Base-by-base conservation (phyloP, 108 stramenopile genomes). In the Epithemia pelagica region DNA sequence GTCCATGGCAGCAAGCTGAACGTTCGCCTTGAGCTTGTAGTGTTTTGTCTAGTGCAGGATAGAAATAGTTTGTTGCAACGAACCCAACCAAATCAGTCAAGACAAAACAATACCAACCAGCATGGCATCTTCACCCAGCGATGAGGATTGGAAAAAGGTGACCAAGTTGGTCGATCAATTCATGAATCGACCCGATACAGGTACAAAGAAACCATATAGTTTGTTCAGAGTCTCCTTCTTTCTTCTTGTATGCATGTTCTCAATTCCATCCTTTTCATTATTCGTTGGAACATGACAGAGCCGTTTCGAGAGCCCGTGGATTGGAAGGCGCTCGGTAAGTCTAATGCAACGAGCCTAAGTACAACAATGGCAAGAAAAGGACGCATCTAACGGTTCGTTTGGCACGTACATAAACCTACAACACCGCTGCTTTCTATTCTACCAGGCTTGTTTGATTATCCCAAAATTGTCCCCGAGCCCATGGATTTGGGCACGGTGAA, bases 401-500 rank as follows among this genome's bases (percentile, higher is more conserved):
- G 20, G n/a, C n/a, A n/a, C n/a, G n/a, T n/a, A n/a, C n/a, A n/a
- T n/a, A n/a, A n/a, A n/a, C n/a, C n/a, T n/a, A n/a, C n/a, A n/a
- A n/a, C n/a, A n/a, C n/a, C n/a, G n/a, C n/a, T n/a, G n/a, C n/a
- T n/a, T n/a, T n/a, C n/a, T n/a, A n/a, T n/a, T n/a, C n/a, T n/a
- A n/a, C n/a, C 96, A 46, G 93, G 93, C 32, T 85, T 99, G 23
- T 82, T 69, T 51, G 98, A 99, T 80, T 99, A 99, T 70, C 97
- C 96, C 46, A 73, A 92, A 61, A 74, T 97, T 20, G 87, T 99
- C 56, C 82, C 85, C 52, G 84, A 82, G 30, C 95, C 94, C 78
- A 97, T 97, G 96, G 98, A 99, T 81, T 82, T 99, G 30, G 95
- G 95, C 28, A 97, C 97, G 22, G 82, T 99, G 60, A 92, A 94